A percentile compares a stretch with the other conserved stretches of the same genome.
These are phyloP conservation scores for Lactarius sanguifluus DNA, from an alignment of 768 basidiomycete genomes.

Conservation along the genomic window DNA sequence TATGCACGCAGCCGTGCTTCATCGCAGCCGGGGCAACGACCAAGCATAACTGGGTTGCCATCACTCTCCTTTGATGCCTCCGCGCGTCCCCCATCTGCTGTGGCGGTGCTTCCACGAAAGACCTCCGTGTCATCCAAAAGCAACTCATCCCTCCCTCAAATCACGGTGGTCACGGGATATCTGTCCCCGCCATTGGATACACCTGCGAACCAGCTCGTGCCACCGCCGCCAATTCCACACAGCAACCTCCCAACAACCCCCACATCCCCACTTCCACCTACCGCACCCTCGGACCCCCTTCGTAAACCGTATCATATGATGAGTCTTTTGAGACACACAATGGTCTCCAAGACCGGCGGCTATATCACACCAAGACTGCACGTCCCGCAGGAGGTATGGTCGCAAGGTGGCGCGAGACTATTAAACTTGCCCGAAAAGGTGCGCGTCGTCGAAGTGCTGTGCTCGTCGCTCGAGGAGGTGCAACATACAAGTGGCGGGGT, in stretches of 20 bases:
- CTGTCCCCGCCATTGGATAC: slow-evolving; percentile 41
- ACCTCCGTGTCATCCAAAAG: slow-evolving; percentile 55
- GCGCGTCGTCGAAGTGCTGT: slow-evolving; percentile 76
- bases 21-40: slow-evolving; percentile 76
- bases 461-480: slow-evolving; percentile 76
- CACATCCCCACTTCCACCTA: slow-evolving; percentile 72
- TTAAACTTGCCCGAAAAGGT: slow-evolving; percentile 81
- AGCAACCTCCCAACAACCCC: slow-evolving; percentile 70
- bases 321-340: slow-evolving; percentile 74
- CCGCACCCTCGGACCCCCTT: slow-evolving; percentile 67
- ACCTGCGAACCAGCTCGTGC: slow-evolving; percentile 39
- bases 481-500: slow-evolving; percentile 67
- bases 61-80: slow-evolving; percentile 51
- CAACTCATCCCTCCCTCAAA: slow-evolving; percentile 49
- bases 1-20: slow-evolving; percentile 59
- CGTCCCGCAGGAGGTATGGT: slow-evolving; percentile 89
- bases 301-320: slow-evolving; percentile 92
- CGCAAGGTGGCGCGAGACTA: slow-evolving; percentile 85
- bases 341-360: slow-evolving; percentile 78
- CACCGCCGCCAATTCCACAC: slow-evolving; percentile 49
- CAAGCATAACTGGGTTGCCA: slow-evolving; percentile 46
- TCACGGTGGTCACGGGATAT: slow-evolving; percentile 53
- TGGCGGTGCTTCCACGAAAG: slow-evolving; percentile 48
- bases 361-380: slow-evolving; percentile 85
- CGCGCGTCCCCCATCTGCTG: slow-evolving; percentile 49